phyloP scores from a whole-genome alignment of 495 filamentous ascomycete species.

The Collariella sp. region DNA sequence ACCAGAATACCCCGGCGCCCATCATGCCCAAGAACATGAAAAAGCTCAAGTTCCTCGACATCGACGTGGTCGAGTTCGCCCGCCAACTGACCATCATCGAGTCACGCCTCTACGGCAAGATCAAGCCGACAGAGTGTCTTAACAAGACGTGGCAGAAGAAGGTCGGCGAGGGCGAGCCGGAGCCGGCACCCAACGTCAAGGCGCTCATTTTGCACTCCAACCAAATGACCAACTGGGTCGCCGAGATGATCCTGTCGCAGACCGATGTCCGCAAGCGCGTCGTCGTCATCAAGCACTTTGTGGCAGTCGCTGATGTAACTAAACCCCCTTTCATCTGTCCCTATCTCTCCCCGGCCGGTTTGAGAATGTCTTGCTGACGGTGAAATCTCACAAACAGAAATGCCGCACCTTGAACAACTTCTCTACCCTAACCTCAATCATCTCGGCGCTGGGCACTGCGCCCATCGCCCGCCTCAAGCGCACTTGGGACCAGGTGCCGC shows the following conservation, averaged over 20 bases:
- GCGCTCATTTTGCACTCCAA: slow-evolving; percentile 95
- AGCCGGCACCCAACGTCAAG: slow-evolving; percentile 91
- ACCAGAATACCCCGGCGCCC: slow-evolving; percentile 66
- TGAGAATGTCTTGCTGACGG: slow-evolving; percentile 17
- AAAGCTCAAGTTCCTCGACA: slow-evolving; percentile 97
- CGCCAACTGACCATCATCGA: slow-evolving; percentile 96
- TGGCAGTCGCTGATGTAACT: slow-evolving; percentile 86
- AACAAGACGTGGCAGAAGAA: slow-evolving; percentile 99
- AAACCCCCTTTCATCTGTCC: neutral
- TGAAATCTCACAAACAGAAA: slow-evolving; percentile 52
- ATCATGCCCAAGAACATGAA: slow-evolving; percentile 99
- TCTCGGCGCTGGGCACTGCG: slow-evolving; percentile 86
- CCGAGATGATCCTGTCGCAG: slow-evolving; percentile 98
- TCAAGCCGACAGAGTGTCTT: slow-evolving; percentile 88
- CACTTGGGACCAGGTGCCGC: slow-evolving; percentile 91
- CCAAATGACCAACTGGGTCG: slow-evolving; percentile 98
- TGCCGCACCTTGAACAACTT: slow-evolving; percentile 92
- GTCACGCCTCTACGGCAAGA: slow-evolving; percentile 87
- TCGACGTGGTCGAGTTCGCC: slow-evolving; percentile 91
- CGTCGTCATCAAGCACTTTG: slow-evolving; percentile 97
- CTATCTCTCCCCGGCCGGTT: no score
- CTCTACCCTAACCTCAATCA: slow-evolving; percentile 96
- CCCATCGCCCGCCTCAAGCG: slow-evolving; percentile 88
- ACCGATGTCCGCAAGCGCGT: slow-evolving; percentile 90
- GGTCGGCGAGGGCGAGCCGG: slow-evolving; percentile 66